phyloP scores from a whole-genome alignment of 2,329 filamentous ascomycete species.

The Bipolaris zeicola region DNA sequence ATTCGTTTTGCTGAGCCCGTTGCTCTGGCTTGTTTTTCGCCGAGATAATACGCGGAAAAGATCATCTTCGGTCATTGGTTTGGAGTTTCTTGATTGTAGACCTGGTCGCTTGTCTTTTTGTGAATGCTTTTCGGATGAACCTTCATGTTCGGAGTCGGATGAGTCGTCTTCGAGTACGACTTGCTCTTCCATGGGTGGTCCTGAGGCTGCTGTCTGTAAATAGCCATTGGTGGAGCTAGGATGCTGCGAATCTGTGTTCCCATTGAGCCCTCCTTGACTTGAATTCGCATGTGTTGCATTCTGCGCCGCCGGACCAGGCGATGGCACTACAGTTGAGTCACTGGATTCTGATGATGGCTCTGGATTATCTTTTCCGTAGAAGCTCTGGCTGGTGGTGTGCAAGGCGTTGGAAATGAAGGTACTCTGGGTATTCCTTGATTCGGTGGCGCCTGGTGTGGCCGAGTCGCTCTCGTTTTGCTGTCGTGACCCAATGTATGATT shows the following conservation, averaged over 20 bases:
- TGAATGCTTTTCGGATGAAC: constrained; percentile 25
- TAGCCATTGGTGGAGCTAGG: neutral
- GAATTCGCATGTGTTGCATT: neutral
- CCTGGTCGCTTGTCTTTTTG: constrained; percentile 23
- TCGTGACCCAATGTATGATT: constrained; percentile 31
- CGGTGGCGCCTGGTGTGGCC: neutral
- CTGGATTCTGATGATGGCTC: constrained; percentile 18
- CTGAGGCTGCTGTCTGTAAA: constrained; percentile 3
- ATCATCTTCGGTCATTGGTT: constrained; percentile 57
- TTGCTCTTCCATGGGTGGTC: constrained; percentile 18
- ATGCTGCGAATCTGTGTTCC: neutral
- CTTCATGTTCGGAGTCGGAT: constrained; percentile 32
- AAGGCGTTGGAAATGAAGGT: constrained; percentile 29
- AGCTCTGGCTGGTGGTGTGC: constrained; percentile 24
- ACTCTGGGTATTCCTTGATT: constrained; percentile 1
- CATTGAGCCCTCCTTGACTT: neutral
- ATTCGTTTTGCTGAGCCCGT: constrained; percentile 28
- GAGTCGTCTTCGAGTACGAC: constrained; percentile 23
- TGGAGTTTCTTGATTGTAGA: constrained; percentile 28
- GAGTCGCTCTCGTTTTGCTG: constrained; percentile 11
- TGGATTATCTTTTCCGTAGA: constrained; percentile 16
- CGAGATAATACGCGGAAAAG: constrained; percentile 58
- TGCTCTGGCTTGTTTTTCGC: constrained; percentile 51
- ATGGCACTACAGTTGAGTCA: constrained; percentile 19
- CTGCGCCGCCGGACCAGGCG: constrained; percentile 3